Base-by-base conservation (phyloP, 2,329 filamentous ascomycete species). In the Beauveria medogensis region DNA sequence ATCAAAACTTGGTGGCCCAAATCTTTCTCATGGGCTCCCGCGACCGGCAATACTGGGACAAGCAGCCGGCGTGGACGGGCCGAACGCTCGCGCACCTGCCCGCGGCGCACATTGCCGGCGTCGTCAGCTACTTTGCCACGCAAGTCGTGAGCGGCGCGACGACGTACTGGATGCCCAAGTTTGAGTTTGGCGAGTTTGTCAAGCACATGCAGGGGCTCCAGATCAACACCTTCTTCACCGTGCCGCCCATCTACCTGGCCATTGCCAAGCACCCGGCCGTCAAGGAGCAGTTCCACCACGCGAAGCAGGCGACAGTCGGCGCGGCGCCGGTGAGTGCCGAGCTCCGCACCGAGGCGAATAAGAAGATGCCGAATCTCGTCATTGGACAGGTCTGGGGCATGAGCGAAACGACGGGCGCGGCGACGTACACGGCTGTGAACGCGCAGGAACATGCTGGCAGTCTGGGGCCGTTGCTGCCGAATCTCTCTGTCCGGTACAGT, bases 151-250 rank as follows among this genome's bases (percentile, higher is more conserved):
- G 75, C 43, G 80, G 76, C 37, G 77, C 77, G 3, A 70, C 74
- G 1, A 75, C 82, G 3, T 87, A 83, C 74, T 87, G 84, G 84
- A 87, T 88, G 84, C 73, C 77, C 4, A 76, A 74, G 46, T 88
- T 87, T 68, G 78, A 83, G 63, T 83, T 84, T 62, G 68, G 70
- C 2, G 72, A 78, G 43, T 86, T 88, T 67, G 75, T 86, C 57
- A 70, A 73, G 44, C 79, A 84, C 69, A 77, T 75, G 65, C 75
- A 75, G 47, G 74, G 75, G 54, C 79, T 82, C 66, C 69, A 71
- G 12, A 77, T 85, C 63, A 85, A 81, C 0, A 73, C 69, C 55
- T 80, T 86, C 68, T 82, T 84, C 68, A 82, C 78, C 5, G 84
- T 87, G 1, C 85, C 85, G 9, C 83, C 84, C 1, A 82, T 88